A percentile compares a stretch with the other conserved stretches of the same genome.
These are phyloP conservation scores for Daldinia sp. DNA, from an alignment of 2,329 filamentous ascomycete genomes.

Conservation along the genomic window DNA sequence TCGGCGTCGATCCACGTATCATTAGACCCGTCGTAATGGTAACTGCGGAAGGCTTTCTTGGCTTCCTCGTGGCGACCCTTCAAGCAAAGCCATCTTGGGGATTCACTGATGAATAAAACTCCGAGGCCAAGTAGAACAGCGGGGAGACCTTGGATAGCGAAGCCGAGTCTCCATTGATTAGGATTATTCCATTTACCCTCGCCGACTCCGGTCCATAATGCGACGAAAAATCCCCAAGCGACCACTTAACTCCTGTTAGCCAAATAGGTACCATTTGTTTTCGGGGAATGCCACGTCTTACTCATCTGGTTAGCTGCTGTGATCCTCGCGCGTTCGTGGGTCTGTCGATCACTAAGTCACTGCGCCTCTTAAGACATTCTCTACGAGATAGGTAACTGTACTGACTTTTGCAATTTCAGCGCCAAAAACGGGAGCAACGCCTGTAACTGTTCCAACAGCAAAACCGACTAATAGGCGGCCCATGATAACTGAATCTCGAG, in stretches of 20 bases:
- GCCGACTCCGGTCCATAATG: slow-evolving; percentile 51
- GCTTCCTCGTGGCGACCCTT: slow-evolving; percentile 51
- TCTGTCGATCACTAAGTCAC: slow-evolving; percentile 32
- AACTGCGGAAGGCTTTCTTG: slow-evolving; percentile 46
- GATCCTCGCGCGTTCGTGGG: slow-evolving; percentile 51
- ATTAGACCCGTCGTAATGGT: slow-evolving; percentile 49
- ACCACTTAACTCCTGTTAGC: slow-evolving; percentile 45
- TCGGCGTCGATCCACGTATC: slow-evolving; percentile 50
- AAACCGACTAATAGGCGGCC: slow-evolving; percentile 51
- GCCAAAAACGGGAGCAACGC: slow-evolving; percentile 52
- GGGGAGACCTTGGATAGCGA: slow-evolving; percentile 50
- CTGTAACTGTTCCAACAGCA: slow-evolving; percentile 53
- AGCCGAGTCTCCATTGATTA: slow-evolving; percentile 52
- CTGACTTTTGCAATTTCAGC: slow-evolving; percentile 52
- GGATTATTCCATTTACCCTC: slow-evolving; percentile 50
- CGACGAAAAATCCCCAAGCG: slow-evolving; percentile 53
- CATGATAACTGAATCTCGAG: slow-evolving; percentile 45
- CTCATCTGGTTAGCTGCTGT: slow-evolving; percentile 54
- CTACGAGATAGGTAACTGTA: neutral
- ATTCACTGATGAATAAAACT: slow-evolving; percentile 49
- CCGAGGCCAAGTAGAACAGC: slow-evolving; percentile 48
- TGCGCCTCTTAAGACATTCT: neutral
- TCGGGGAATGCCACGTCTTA: slow-evolving; percentile 32
- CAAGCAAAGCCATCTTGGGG: slow-evolving; percentile 49
- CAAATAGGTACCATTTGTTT: neutral